Evolutionary conservation across 805 yeast species (phyloP), one percentile per base, ranked within the genome.

Genomic region (Candida broadrunensis): DNA sequence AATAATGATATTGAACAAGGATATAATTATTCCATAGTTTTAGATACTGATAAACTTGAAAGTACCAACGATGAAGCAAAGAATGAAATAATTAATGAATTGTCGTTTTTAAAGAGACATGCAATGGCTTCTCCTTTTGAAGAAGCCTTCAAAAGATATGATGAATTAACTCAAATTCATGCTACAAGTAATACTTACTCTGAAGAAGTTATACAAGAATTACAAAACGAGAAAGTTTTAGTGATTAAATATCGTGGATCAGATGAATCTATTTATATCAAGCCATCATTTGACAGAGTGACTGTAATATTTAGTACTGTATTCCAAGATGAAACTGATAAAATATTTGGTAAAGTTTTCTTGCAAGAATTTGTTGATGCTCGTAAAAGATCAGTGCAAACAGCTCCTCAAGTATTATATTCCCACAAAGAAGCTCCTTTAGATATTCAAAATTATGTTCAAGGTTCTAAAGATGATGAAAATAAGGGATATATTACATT

Each of bases 341-440:
- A 87, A 60, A 77, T 86, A 39, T 85, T 88, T 52, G 95, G 95
- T 33, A 88, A 84, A 62, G 95, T 88, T 27, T 88, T 88, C 57
- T 70, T 88, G 47, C 96, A 88, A 60, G 97, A 90, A 67, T 90
- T 90, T 61, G 96, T 89, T 34, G 97, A 90, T 62, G 97, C 98
- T 9, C 81, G 99, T 66, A 86, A 86, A 60, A 79, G 97, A 63
- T 85, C 95, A 4, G 91, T 93, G 45, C 99, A 93, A 67, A 90
- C 93, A 37, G 97, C 98, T 1, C 99, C 99, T 14, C 99, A 93
- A 71, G 99, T 93, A 39, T 77, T 93, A 54, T 90, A 85, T 57
- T 84, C 95, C 5, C 89, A 84, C 58, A 77, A 74, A 47, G 97
- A 88, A 52, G 88, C 97, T n/a, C 99, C 99, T 7, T 73, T 88